Evolutionary conservation across 2,329 filamentous ascomycete species (phyloP).

Genomic region (Cordyceps cicadae): DNA sequence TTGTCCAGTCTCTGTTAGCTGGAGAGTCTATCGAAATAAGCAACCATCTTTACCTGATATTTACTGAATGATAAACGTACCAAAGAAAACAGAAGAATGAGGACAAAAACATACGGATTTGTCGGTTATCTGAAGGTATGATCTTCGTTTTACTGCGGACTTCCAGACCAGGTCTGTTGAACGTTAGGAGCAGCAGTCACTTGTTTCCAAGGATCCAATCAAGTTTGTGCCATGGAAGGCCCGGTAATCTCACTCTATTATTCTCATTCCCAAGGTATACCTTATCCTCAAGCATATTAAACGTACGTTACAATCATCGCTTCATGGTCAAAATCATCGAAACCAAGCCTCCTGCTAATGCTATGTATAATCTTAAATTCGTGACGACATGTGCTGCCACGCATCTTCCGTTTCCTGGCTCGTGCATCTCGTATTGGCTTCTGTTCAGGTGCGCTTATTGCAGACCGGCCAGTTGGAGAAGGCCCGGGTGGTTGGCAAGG

Average conservation of each 20-base stretch:
- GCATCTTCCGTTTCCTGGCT: neutral
- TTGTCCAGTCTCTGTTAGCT: no score
- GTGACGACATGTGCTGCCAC: conserved; percentile 1
- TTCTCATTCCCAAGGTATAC: conserved; percentile 10
- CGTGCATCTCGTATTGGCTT: neutral
- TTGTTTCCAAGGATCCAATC: neutral
- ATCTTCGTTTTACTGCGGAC: no score
- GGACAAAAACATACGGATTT: no score
- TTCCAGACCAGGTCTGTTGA: no score
- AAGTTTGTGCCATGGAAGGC: neutral
- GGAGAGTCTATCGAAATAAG: no score
- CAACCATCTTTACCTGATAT: no score
- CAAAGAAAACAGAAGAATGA: no score
- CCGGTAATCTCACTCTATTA: conserved; percentile 1
- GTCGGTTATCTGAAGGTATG: no score
- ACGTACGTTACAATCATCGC: conserved; percentile 9
- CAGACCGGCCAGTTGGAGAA: conserved; percentile 25
- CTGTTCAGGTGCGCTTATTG: conserved; percentile 6
- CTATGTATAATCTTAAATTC: conserved; percentile 8
- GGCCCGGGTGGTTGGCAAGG: conserved; percentile 21
- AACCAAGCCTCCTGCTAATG: conserved; percentile 5
- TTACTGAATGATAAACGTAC: no score
- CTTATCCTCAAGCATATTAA: conserved; percentile 8
- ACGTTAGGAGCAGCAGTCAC: neutral
- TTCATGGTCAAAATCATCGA: conserved; percentile 12